Conservation (phyloP, 2,329 filamentous ascomycete species). For the Rutstroemia sydowiana region DNA sequence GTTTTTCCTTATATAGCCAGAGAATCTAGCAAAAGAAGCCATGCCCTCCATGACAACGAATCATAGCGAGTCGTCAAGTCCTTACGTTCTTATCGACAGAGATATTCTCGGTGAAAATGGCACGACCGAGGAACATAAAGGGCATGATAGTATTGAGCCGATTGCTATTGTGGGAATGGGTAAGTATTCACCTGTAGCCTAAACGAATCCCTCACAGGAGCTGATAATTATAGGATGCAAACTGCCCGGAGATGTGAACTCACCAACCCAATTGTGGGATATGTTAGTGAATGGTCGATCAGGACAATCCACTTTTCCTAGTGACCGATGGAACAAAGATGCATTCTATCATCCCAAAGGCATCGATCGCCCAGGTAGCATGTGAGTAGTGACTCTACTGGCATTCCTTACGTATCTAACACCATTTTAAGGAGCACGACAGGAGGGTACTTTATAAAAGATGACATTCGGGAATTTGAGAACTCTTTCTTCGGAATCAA, state of each 20-base stretch:
- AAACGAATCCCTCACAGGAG: neutral
- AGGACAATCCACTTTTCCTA: slow-evolving; percentile 17
- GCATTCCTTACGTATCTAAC: neutral
- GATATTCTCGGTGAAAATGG: neutral
- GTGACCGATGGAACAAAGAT: slow-evolving; percentile 12
- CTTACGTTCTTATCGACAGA: neutral
- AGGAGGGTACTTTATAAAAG: slow-evolving; percentile 18
- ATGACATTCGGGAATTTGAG: slow-evolving; percentile 22
- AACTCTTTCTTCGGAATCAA: slow-evolving; percentile 6
- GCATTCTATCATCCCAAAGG: slow-evolving; percentile 1
- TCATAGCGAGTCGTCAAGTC: neutral
- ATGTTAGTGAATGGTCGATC: slow-evolving; percentile 10
- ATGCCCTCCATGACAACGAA: neutral
- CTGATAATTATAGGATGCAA: neutral
- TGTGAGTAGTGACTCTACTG: neutral
- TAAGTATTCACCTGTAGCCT: neutral
- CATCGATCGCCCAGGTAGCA: slow-evolving; percentile 2
- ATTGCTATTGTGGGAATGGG: slow-evolving; percentile 33
- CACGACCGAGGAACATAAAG: neutral
- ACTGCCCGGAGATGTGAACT: slow-evolving; percentile 1
- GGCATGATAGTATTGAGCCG: slow-evolving; percentile 14
- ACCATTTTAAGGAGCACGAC: neutral
- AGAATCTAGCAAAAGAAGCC: neutral
- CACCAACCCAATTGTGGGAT: slow-evolving; percentile 14
- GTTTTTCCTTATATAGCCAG: neutral